Base-by-base conservation (phyloP, 352 stramenopile species). In the Hyaloperonospora brassicae region DNA sequence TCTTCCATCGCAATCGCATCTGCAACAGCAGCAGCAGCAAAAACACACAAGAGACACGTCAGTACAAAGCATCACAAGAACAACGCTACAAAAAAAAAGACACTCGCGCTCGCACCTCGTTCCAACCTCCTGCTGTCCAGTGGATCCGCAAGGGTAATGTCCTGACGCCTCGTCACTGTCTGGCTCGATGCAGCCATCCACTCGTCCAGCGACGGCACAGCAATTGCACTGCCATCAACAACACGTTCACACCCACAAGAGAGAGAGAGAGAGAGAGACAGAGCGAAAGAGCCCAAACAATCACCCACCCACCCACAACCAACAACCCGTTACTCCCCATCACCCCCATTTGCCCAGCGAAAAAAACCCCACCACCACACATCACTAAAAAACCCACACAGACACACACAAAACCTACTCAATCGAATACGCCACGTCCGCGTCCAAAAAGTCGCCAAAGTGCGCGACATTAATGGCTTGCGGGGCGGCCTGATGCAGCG, bases 391-490 rank as follows among this genome's bases (percentile, higher is more conserved):
- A 21, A 23, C 4, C 6, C 8, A 23, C 3, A 9, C 22, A 21
- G 3, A 21, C 14, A 44, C 8, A 46, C 34, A 2, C 11, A 4
- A 81, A 79, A 81, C 80, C 39, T 71, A 94, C 84, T 94, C 72
- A 47, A 94, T 82, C 13, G 80, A 84, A 52, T 92, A 94, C 21
- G 81, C 87, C 13, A 94, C 69, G 55, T 94, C 76, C 27, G 76
- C 66, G 50, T 93, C 80, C 17, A 17, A 17, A 63, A 94, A 94
- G 62, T 92, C 79, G 59, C 82, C 82, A 52, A 94, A 94, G 50
- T 81, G 84, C 48, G 67, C 73, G 11, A 92, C 80, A 64, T 95
- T 95, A 66, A 94, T 94, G 21, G 82, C 52, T 40, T 87, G 73
- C 2, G 74, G 49, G 38, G 73, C 86, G 6, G 76, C 84, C 31